Conservation (phyloP, 495 filamentous ascomycete genomes). For the Daldinia concentrica region DNA sequence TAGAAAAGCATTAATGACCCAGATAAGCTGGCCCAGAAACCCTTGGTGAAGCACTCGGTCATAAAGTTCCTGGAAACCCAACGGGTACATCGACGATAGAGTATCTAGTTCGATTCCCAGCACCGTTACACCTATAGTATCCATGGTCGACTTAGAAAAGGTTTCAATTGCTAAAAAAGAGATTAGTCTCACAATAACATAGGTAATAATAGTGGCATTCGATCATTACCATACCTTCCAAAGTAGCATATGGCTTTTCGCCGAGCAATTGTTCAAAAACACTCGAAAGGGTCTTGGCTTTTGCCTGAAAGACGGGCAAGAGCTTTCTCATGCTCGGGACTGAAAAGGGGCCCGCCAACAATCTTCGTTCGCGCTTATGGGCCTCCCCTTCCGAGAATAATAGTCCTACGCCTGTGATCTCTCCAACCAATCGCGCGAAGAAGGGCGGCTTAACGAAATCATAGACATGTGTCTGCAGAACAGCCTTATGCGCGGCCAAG, state of each 20-base stretch:
- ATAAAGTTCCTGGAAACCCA: slow-evolving; percentile 42
- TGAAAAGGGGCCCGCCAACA: slow-evolving; percentile 41
- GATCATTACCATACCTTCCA: slow-evolving; percentile 31
- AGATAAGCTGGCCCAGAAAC: slow-evolving; percentile 44
- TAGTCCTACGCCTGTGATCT: slow-evolving; percentile 48
- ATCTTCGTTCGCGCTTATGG: slow-evolving; percentile 46
- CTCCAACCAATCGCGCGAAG: slow-evolving; percentile 43
- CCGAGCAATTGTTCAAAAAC: slow-evolving; percentile 24
- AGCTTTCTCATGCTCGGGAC: slow-evolving; percentile 39
- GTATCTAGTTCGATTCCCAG: slow-evolving; percentile 73
- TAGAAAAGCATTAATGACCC: slow-evolving; percentile 40
- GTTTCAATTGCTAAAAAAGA: slow-evolving; percentile 23
- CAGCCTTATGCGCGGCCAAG: slow-evolving; percentile 47
- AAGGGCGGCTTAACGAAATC: slow-evolving; percentile 50
- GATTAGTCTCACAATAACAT: background rate
- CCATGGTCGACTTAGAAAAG: slow-evolving; percentile 61
- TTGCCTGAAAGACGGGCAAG: slow-evolving; percentile 34
- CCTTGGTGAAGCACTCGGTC: slow-evolving; percentile 45
- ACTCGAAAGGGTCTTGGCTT: slow-evolving; percentile 22
- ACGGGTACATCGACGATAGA: slow-evolving; percentile 52
- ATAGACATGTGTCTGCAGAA: slow-evolving; percentile 50
- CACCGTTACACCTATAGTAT: slow-evolving; percentile 74
- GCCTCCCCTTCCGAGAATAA: slow-evolving; percentile 48
- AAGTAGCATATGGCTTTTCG: slow-evolving; percentile 23
- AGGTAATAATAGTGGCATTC: background rate